These are phyloP conservation scores for Gentiana macrophylla DNA, from an alignment of 257 asterid genomes.

Conservation along the genomic window DNA sequence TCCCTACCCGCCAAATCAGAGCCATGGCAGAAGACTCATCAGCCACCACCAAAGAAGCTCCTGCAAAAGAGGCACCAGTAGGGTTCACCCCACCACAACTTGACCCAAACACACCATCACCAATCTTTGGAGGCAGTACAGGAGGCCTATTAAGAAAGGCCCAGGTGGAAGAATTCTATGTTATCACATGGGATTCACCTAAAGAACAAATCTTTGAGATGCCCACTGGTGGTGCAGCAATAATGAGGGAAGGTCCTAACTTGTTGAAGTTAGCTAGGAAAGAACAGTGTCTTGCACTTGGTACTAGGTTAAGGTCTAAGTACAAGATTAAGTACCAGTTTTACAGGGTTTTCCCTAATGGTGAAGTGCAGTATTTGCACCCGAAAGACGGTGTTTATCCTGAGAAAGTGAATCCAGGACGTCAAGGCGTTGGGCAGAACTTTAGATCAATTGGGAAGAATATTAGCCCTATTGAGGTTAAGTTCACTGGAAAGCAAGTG, in stretches of 20 bases:
- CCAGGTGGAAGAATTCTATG: conserved; percentile 89
- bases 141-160: conserved; percentile 89
- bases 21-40: conserved; percentile 51
- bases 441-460: conserved; percentile 73
- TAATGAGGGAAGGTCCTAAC: conserved; percentile 84
- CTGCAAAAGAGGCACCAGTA: conserved; percentile 42
- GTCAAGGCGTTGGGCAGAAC: conserved; percentile 75
- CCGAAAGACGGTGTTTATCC: conserved; percentile 98
- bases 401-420: conserved; percentile 85
- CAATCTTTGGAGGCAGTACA: conserved; percentile 94
- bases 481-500: conserved; percentile 78
- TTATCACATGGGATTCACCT: conserved; percentile 90
- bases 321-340: conserved; percentile 85
- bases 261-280: conserved; percentile 75
- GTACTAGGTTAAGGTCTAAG: conserved; percentile 74
- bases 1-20: conserved; percentile 27
- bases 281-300: conserved; percentile 89
- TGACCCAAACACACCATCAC: conserved; percentile 92
- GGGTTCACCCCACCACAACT: conserved; percentile 87
- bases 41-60: conserved; percentile 19
- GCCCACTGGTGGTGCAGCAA: conserved; percentile 99
- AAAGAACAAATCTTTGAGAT: conserved; percentile 94
- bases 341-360: conserved; percentile 89
- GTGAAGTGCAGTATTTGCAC: conserved; percentile 89
- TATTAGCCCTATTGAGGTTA: conserved; percentile 67